Percentiles rank a stretch among this genome's conserved stretches.
Evolutionary conservation across 352 stramenopile species (phyloP).

Genomic region (Aphanomyces stellatus): DNA sequence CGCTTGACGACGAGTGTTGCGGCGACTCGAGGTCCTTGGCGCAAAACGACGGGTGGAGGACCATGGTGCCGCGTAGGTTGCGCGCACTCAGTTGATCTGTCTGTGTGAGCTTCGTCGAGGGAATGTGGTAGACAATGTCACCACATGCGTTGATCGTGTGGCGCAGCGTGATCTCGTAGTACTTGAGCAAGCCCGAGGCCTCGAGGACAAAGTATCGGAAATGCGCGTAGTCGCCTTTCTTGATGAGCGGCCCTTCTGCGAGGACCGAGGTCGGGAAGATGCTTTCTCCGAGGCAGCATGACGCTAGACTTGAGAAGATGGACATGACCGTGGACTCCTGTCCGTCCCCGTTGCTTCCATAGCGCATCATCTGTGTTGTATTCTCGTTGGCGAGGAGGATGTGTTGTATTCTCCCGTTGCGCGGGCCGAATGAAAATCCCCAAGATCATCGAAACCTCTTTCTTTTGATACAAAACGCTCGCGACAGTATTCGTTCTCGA

Average conservation of each 20-base stretch:
- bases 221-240: slow-evolving; percentile 78
- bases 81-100: slow-evolving; percentile 37
- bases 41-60: slow-evolving; percentile 69
- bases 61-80: slow-evolving; percentile 72
- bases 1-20: neutral
- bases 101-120: slow-evolving; percentile 41
- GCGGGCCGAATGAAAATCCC: neutral
- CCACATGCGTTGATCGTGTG: slow-evolving; percentile 16
- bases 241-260: slow-evolving; percentile 67
- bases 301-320: neutral
- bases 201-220: slow-evolving; percentile 82
- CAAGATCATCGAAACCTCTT: neutral
- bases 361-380: neutral
- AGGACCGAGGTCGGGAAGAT: neutral
- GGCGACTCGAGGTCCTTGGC: slow-evolving; percentile 39
- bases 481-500: too few species aligned
- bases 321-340: neutral
- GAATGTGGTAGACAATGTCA: slow-evolving; percentile 14
- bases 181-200: slow-evolving; percentile 75
- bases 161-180: slow-evolving; percentile 72
- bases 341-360: neutral
- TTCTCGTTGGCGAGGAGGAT: too few species aligned
- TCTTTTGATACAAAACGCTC: neutral
- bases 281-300: slow-evolving; percentile 6
- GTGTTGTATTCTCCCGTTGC: neutral